Base-by-base conservation (phyloP, 192 early-diverging fungal species). In the Gryganskiella cystojenkinii region DNA sequence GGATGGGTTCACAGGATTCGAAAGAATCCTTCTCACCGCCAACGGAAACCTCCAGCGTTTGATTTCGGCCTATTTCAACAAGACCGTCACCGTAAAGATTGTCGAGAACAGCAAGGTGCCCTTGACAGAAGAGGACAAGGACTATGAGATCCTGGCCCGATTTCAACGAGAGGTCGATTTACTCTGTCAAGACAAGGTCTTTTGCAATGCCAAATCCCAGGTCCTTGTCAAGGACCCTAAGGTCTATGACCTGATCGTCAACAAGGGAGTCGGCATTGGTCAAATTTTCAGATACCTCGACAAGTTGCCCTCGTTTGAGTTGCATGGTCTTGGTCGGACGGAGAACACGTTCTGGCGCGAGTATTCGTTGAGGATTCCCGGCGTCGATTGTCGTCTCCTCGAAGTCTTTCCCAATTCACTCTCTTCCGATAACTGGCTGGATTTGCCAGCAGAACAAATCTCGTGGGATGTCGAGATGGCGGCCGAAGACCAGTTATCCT, bases 11-110 rank as follows among this genome's bases (percentile, higher is more conserved):
- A 44, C 56, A 11, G 82, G 82, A 10, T 60, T 72, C 33, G 82
- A 84, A 34, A 37, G 82, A 10, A 84, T 84, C 27, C 53, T 81
- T 30, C 69, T 84, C 35, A 81, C 80, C 15, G 82, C 80, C 17
- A 84, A 84, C 46, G 82, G 82, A 9, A 84, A 84, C 37, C 67
- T 84, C 2, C 82, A 84, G 58, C 67, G 80, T 46, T 62, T 84
- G 24, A 72, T 84, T 58, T 81, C 80, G 80, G 74, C 82, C 0
- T 84, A 71, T 55, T 84, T 84, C 62, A 81, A 84, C 42, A 69
- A 65, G 51, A 53, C 75, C 1, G 70, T 84, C 9, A 53, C 52
- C 4, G 66, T 84, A 2, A 40, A 59, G 0, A 79, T 84, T 43
- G 44, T 84, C 19, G 65, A 81, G 28, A 84, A 84, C 30, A 54